Percentiles rank a stretch among this genome's conserved stretches.
Evolutionary conservation across 441 rosid genomes (phyloP).

Genomic region (Isatis lusitanica): DNA sequence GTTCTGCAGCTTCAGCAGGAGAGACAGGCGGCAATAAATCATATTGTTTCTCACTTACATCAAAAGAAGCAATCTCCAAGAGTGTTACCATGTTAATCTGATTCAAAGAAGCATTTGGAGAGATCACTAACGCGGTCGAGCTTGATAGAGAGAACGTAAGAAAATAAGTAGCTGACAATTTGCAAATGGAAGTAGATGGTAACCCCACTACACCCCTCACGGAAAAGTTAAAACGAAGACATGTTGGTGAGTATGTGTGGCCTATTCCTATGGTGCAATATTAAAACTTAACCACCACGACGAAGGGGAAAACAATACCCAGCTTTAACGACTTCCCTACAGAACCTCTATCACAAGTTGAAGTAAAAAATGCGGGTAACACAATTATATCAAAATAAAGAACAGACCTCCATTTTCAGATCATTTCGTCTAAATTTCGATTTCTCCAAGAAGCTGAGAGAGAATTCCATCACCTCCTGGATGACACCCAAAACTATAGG

Average conservation of each 20-base stretch:
- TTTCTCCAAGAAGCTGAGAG: slow-evolving; percentile 79
- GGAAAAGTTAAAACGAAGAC: slow-evolving; percentile 18
- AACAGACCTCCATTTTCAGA: slow-evolving; percentile 69
- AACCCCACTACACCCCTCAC: neutral
- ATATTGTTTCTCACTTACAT: slow-evolving; percentile 58
- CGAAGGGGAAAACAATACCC: neutral
- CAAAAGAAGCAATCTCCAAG: slow-evolving; percentile 80
- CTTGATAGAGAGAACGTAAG: slow-evolving; percentile 9
- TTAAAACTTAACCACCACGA: slow-evolving; percentile 15
- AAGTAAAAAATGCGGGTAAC: slow-evolving; percentile 1
- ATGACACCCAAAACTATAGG: slow-evolving; percentile 69
- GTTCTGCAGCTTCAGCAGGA: slow-evolving; percentile 58
- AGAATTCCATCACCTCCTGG: slow-evolving; percentile 81
- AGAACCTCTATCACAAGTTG: slow-evolving; percentile 3
- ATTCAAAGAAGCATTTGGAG: slow-evolving; percentile 32
- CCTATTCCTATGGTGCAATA: slow-evolving; percentile 2
- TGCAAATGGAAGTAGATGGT: neutral
- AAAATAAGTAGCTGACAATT: neutral
- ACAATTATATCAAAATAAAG: neutral
- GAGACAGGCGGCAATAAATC: slow-evolving; percentile 50
- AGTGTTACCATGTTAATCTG: slow-evolving; percentile 67
- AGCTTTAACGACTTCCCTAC: neutral
- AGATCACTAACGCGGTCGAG: slow-evolving; percentile 16
- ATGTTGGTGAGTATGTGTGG: neutral
- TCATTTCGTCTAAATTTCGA: slow-evolving; percentile 56